Evolutionary conservation across 139 green algal species (phyloP), one percentile per base, ranked within the genome.

Genomic region (Marvania coccoides): DNA sequence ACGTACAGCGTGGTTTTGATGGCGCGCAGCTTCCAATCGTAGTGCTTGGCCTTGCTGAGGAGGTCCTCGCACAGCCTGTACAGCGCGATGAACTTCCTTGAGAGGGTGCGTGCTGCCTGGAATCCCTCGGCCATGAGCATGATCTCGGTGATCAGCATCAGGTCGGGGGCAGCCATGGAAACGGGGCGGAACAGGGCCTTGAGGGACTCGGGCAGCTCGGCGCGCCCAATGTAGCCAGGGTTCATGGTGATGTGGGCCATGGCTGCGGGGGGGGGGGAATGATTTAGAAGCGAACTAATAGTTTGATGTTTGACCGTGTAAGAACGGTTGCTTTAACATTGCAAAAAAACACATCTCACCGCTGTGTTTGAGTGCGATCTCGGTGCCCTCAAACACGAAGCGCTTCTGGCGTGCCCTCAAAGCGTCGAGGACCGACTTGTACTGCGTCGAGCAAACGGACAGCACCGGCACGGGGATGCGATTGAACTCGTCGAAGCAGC

Each of bases 231-330:
- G 71, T 97, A 97, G 28, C 91, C 90, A 24, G 91, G 91, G 76
- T 97, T 97, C 91, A 97, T 97, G n/a, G 91, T 97, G 76, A 97
- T 96, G 76, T 95, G 95, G 45, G 89, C 88, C 90, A 96, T 96
- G 35, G 88, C 79, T 3, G 82, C 85, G 24, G 68, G 73, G 42
- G 59, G 9, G 19, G 19, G 42, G 42, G 19, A 51, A 51, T 51
- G 19, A 51, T 51, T 19, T 51, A 19, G 42, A 19, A 19, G 42
- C 19, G 19, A 51, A 51, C n/a, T n/a, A n/a, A n/a, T n/a, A n/a
- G n/a, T n/a, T n/a, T n/a, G 42, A 19, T 51, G 42, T 19, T 51
- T 51, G 42, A 19, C 42, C 42, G 42, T 19, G 19, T 28, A 19
- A 51, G 42, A 51, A 51, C n/a, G n/a, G 42, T 19, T 28, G 42